Percentiles rank a stretch among this genome's conserved stretches.
These are phyloP conservation scores for Lasiodiplodia citricola DNA, from an alignment of 2,329 filamentous ascomycete species.

Conservation along the genomic window DNA sequence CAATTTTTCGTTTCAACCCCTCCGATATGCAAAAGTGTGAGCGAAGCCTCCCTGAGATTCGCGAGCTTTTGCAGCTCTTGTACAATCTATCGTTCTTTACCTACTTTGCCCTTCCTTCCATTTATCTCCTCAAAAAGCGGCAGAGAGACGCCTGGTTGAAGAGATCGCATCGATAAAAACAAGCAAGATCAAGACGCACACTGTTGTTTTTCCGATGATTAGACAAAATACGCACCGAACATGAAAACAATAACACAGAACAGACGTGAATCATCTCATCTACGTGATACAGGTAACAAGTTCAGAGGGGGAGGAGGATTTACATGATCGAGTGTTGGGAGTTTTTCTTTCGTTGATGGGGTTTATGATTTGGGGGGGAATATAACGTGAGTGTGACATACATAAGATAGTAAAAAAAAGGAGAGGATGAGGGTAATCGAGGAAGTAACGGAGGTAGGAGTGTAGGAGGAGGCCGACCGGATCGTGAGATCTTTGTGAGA, in stretches of 20 bases:
- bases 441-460: background rate
- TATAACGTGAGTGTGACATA: background rate
- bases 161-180: background rate
- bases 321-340: background rate
- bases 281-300: slow-evolving; percentile 19
- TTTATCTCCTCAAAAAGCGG: background rate
- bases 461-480: background rate
- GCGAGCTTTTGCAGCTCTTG: background rate
- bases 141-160: background rate
- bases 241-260: background rate
- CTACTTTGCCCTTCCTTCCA: background rate
- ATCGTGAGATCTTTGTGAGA: background rate
- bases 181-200: background rate
- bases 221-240: background rate
- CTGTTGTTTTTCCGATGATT: background rate
- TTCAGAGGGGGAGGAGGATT: background rate
- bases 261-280: slow-evolving; percentile 21
- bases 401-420: background rate
- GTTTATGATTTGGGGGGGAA: slow-evolving; percentile 1
- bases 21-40: too few relatives aligned
- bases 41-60: background rate
- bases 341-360: background rate
- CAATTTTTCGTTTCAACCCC: too few relatives aligned
- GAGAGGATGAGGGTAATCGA: background rate
- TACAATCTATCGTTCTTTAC: background rate